Conservation (phyloP, 768 basidiomycete species). For the Serpula lacrymans region DNA sequence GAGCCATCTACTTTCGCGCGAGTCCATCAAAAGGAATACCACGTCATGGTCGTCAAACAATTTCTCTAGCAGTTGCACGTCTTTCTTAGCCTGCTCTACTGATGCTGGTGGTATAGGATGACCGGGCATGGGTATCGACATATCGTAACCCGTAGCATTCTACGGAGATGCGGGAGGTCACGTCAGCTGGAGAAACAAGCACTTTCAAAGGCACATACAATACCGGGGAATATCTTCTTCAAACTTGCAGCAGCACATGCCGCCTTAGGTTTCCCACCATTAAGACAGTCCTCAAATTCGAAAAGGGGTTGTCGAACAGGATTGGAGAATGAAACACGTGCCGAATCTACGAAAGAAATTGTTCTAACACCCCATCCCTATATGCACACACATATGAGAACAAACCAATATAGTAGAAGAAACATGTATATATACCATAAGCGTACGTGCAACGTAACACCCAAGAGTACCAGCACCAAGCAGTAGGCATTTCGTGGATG, state of each 20-base stretch:
- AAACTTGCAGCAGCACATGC: conserved; percentile 82
- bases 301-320: conserved; percentile 97
- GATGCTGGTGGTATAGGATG: conserved; percentile 75
- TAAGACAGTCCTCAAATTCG: conserved; percentile 88
- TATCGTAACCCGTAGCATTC: conserved; percentile 76
- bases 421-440: conserved; percentile 64
- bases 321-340: conserved; percentile 92
- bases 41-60: conserved; percentile 86
- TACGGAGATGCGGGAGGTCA: conserved; percentile 23
- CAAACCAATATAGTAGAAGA: neutral
- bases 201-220: conserved; percentile 72
- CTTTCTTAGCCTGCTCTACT: conserved; percentile 55
- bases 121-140: conserved; percentile 96
- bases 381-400: neutral
- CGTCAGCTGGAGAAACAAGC: neutral
- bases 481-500: conserved; percentile 73
- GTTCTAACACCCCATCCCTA: conserved; percentile 96
- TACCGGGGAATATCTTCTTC: conserved; percentile 88
- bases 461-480: conserved; percentile 96
- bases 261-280: conserved; percentile 93
- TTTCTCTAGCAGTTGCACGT: conserved; percentile 68
- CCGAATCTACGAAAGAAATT: conserved; percentile 91
- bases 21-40: conserved; percentile 95
- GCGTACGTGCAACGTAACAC: conserved; percentile 88
- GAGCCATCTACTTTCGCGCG: conserved; percentile 95